A percentile compares a stretch with the other conserved stretches of the same genome.
Conservation (phyloP, 2,329 filamentous ascomycete genomes). For the Apiospora marii region DNA sequence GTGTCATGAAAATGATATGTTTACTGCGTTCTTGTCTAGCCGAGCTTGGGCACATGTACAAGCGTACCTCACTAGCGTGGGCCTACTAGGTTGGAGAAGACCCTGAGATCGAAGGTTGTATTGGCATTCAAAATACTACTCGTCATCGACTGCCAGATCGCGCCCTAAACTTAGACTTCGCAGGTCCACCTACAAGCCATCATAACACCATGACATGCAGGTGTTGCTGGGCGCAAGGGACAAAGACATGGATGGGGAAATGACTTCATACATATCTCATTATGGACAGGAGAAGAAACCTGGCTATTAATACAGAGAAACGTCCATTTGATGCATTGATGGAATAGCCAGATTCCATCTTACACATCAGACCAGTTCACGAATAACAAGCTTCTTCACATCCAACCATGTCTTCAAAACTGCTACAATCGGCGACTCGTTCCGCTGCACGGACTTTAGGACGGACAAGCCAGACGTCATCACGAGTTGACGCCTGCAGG, state of each 20-base stretch:
- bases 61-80: constrained; percentile 2
- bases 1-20: not conserved
- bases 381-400: not conserved
- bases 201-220: not conserved
- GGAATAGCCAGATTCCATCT: not conserved
- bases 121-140: constrained; percentile 17
- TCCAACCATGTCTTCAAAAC: constrained; percentile 7
- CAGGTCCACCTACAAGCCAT: not conserved
- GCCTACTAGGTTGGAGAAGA: not conserved
- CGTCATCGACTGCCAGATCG: constrained; percentile 28
- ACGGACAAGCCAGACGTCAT: not conserved
- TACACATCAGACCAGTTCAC: not conserved
- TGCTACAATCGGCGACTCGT: not conserved
- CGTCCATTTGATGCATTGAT: not conserved
- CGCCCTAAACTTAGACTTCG: constrained; percentile 14
- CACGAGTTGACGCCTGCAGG: not conserved
- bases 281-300: not conserved
- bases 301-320: not conserved
- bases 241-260: not conserved
- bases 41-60: not conserved
- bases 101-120: constrained; percentile 22
- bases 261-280: constrained; percentile 5
- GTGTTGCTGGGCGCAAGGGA: not conserved
- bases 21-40: not conserved
- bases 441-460: not conserved